Conservation (phyloP, 305 asterid genomes). For the Vinca major region DNA sequence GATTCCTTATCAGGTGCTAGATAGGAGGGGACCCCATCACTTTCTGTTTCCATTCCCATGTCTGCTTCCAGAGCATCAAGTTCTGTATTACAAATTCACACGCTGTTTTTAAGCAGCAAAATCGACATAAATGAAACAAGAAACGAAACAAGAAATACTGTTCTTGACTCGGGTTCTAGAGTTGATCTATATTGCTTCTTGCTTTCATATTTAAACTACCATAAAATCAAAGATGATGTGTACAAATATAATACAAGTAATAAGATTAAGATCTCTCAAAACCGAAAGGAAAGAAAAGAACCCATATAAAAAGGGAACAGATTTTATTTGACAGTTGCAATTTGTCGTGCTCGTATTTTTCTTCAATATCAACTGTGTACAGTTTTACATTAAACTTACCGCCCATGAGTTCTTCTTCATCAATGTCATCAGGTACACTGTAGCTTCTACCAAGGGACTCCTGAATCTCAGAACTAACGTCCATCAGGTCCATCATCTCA, state of each 20-base stretch:
- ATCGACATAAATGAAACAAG: no score
- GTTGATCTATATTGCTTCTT: not conserved
- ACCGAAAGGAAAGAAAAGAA: not conserved
- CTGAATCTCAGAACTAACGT: constrained; percentile 88
- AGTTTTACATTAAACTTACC: constrained; percentile 37
- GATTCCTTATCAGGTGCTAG: constrained; percentile 63
- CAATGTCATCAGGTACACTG: constrained; percentile 87
- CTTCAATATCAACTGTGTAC: not conserved
- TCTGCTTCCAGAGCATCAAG: constrained; percentile 98
- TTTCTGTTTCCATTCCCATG: constrained; percentile 82
- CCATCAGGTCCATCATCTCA: constrained; percentile 99
- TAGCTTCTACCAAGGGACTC: constrained; percentile 96
- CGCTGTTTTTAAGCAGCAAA: no score
- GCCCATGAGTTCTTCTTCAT: constrained; percentile 93
- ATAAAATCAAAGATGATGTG: not conserved
- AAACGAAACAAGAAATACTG: no score
- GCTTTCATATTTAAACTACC: not conserved
- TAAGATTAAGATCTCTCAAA: not conserved
- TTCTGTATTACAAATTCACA: constrained; percentile 34
- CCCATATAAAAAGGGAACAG: not conserved
- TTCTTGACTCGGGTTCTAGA: not conserved
- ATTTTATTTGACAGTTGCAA: not conserved
- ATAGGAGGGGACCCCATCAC: constrained; percentile 83
- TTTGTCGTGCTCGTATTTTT: not conserved
- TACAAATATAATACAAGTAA: not conserved